phyloP scores from a whole-genome alignment of 352 stramenopile genomes.

The Phytopythium aichiense region DNA sequence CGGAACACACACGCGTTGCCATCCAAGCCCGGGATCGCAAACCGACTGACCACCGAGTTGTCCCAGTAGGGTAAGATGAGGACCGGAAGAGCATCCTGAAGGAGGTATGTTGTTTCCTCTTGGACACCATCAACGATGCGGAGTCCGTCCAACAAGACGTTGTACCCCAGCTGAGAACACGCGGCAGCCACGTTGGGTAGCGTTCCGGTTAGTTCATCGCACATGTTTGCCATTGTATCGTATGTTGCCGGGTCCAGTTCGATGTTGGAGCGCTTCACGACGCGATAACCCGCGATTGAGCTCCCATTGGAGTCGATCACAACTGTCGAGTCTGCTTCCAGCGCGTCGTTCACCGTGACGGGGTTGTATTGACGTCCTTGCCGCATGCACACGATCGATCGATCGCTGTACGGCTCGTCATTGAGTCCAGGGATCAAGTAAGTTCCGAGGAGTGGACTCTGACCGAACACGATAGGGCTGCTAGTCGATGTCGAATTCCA shows the following conservation, averaged over 20 bases:
- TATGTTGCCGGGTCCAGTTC: neutral
- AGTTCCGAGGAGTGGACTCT: neutral
- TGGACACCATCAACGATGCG: constrained; percentile 4
- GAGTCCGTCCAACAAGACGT: neutral
- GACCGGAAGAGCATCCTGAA: constrained; percentile 4
- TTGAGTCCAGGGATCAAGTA: constrained; percentile 7
- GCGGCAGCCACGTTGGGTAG: neutral
- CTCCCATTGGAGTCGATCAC: neutral
- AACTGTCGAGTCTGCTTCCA: neutral
- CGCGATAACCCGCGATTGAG: constrained; percentile 1
- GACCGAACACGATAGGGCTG: neutral
- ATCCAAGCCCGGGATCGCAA: neutral
- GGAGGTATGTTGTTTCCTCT: neutral
- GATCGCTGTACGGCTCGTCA: constrained; percentile 15
- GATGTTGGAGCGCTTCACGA: neutral
- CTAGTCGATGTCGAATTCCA: neutral
- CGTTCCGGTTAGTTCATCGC: neutral
- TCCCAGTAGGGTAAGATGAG: neutral
- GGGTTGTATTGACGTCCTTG: constrained; percentile 2
- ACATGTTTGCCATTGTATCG: neutral
- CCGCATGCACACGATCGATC: constrained; percentile 12
- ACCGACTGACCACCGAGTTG: neutral
- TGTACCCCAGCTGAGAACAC: constrained; percentile 6
- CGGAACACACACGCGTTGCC: constrained; percentile 10
- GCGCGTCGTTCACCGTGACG: constrained; percentile 5